These are phyloP conservation scores for Yamadazyma jaroonii DNA, from an alignment of 1,139 yeast genomes.

Conservation along the genomic window DNA sequence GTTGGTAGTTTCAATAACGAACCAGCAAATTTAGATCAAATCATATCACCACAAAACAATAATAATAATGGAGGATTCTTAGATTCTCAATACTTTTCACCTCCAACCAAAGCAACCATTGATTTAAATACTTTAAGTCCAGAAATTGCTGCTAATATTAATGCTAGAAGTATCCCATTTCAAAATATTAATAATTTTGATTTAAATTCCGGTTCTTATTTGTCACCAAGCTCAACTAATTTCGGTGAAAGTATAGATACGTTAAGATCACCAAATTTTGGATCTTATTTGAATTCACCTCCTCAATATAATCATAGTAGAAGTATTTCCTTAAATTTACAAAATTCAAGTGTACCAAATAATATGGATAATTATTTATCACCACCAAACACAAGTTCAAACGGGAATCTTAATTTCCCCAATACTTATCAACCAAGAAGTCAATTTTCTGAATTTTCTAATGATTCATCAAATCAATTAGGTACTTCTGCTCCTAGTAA, in stretches of 20 bases:
- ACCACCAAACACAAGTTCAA: slow-evolving; percentile 20
- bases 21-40: slow-evolving; percentile 31
- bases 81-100: slow-evolving; percentile 44
- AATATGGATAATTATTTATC: slow-evolving; percentile 21
- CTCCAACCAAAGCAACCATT: slow-evolving; percentile 23
- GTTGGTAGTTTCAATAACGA: slow-evolving; percentile 1
- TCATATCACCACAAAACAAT: slow-evolving; percentile 31
- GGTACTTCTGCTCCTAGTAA: slow-evolving; percentile 28
- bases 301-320: slow-evolving; percentile 21
- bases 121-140: slow-evolving; percentile 25
- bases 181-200: slow-evolving; percentile 18
- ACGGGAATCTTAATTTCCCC: slow-evolving; percentile 2
- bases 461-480: slow-evolving; percentile 11
- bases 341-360: slow-evolving; percentile 27
- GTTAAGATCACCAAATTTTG: slow-evolving; percentile 27
- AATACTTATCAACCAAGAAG: slow-evolving; percentile 3
- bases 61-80: slow-evolving; percentile 21
- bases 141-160: slow-evolving; percentile 26
- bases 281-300: slow-evolving; percentile 36
- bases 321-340: slow-evolving; percentile 9
- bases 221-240: slow-evolving; percentile 21
- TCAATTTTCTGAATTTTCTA: background rate
- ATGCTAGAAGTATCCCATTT: slow-evolving; percentile 29
- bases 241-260: slow-evolving; percentile 27
- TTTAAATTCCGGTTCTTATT: slow-evolving; percentile 21